Evolutionary conservation across 257 asterid species (phyloP).

Genomic region (Solanum chiquidenum): DNA sequence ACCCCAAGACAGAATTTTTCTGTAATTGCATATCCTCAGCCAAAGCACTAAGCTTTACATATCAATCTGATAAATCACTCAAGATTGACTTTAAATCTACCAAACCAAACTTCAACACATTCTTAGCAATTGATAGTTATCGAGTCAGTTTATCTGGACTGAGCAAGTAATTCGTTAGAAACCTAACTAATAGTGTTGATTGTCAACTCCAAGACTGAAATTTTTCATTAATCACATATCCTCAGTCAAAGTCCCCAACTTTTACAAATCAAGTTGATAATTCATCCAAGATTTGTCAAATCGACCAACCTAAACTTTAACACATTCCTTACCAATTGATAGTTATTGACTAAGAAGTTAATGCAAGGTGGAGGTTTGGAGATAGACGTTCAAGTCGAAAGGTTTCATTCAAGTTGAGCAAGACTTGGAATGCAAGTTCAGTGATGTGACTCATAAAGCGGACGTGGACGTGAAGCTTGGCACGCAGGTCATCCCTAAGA

Average conservation of each 20-base stretch:
- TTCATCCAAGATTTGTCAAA: not conserved
- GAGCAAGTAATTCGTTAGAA: not conserved
- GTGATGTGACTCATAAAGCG: not conserved
- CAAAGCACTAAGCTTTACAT: not conserved
- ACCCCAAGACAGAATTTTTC: not conserved
- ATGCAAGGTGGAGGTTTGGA: not conserved
- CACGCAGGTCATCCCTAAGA: not conserved
- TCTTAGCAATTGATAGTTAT: not conserved
- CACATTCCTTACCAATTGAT: not conserved
- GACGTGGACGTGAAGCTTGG: not conserved
- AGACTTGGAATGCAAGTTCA: not conserved
- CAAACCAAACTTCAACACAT: not conserved
- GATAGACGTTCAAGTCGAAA: not conserved
- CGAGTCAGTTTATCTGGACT: not conserved
- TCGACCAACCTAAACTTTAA: not conserved
- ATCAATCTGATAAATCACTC: not conserved
- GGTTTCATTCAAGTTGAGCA: not conserved
- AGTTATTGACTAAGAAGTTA: not conserved
- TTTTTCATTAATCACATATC: not conserved
- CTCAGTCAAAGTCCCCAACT: not conserved
- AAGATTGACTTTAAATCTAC: not conserved
- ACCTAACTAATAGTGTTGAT: not conserved
- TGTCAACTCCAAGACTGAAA: not conserved
- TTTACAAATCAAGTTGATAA: not conserved
- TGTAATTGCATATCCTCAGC: not conserved